Conservation (phyloP, 148 eudicot genomes). For the Cornus florida region DNA sequence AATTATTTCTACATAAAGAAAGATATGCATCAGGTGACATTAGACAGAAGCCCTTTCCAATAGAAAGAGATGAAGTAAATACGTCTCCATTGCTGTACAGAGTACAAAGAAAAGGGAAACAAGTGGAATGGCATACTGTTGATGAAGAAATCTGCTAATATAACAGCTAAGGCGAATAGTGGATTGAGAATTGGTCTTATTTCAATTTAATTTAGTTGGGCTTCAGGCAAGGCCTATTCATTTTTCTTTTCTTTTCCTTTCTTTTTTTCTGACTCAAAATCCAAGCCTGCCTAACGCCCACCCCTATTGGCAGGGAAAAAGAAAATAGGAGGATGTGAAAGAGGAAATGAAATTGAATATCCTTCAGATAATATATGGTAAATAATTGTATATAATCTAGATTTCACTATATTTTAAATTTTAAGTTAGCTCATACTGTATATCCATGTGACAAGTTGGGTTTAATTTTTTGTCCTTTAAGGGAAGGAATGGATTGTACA, state of each 20-base stretch:
- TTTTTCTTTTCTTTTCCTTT: too few relatives aligned
- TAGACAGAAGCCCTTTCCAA: background rate
- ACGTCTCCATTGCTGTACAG: background rate
- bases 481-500: background rate
- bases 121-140: background rate
- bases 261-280: background rate
- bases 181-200: background rate
- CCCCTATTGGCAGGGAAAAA: slow-evolving; percentile 7
- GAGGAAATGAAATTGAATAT: background rate
- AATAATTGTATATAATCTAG: background rate
- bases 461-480: background rate
- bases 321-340: slow-evolving; percentile 1
- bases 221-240: background rate
- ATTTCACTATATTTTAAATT: background rate
- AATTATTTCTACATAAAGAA: too few relatives aligned
- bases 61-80: background rate
- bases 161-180: background rate
- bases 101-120: background rate
- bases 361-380: background rate
- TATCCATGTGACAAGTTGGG: background rate
- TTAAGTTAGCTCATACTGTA: background rate
- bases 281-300: background rate
- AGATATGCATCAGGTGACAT: too few relatives aligned
- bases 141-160: background rate
- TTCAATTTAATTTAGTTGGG: background rate